These are phyloP conservation scores for Artemisia argyi DNA, from an alignment of 129 eudicot genomes.

Conservation along the genomic window DNA sequence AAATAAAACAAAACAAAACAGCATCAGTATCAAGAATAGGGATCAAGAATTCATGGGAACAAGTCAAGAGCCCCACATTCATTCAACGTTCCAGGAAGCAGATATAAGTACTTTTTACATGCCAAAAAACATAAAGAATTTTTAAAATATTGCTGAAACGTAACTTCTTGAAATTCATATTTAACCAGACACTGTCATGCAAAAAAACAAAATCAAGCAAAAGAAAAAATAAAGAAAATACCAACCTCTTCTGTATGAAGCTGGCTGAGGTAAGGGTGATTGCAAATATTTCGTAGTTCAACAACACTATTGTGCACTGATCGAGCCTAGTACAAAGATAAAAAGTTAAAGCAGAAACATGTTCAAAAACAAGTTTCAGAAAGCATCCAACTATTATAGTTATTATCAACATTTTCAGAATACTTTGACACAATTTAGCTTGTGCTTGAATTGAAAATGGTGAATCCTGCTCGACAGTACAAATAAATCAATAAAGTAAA, in stretches of 20 bases:
- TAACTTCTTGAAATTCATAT: neutral
- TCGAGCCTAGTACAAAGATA: constrained; percentile 52
- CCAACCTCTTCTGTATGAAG: constrained; percentile 92
- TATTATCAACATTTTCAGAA: neutral
- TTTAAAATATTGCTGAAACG: constrained; percentile 1
- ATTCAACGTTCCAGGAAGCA: neutral
- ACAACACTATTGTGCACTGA: constrained; percentile 94
- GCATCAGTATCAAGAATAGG: constrained; percentile 1
- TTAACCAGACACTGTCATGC: neutral
- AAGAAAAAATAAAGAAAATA: constrained; percentile 19
- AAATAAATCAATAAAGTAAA: neutral
- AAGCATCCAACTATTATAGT: neutral
- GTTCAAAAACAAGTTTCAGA: neutral
- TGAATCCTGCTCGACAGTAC: constrained; percentile 15
- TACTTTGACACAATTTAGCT: constrained; percentile 4
- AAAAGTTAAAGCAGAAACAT: constrained; percentile 9
- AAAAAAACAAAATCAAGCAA: neutral
- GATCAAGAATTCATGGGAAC: constrained; percentile 2
- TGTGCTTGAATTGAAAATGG: constrained; percentile 6
- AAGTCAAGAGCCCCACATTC: neutral
- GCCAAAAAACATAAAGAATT: neutral
- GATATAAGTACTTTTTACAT: neutral
- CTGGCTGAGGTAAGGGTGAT: constrained; percentile 98
- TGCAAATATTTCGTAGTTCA: constrained; percentile 97
- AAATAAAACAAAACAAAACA: constrained; percentile 9